Evolutionary conservation across 306 rosid genomes (phyloP).

Genomic region (Sophora flavescens): DNA sequence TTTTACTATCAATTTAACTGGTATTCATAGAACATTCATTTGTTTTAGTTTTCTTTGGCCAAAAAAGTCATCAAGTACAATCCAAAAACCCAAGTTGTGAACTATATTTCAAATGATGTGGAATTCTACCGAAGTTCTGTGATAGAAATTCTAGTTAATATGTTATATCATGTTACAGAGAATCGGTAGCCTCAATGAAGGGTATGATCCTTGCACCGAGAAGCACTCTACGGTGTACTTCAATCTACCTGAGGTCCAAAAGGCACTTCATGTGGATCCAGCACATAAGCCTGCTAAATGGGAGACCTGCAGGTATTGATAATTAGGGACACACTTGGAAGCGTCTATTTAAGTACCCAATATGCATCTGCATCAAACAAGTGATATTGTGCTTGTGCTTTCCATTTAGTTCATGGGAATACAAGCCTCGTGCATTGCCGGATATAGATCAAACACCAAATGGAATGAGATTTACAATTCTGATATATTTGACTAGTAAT

Average conservation of each 20-base stretch:
- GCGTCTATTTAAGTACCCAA: slow-evolving; percentile 20
- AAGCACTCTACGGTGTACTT: slow-evolving; percentile 68
- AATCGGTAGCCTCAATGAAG: slow-evolving; percentile 59
- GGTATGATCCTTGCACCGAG: slow-evolving; percentile 96
- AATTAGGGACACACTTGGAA: not conserved
- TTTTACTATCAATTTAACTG: not conserved
- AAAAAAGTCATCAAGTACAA: not conserved
- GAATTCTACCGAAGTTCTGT: not conserved
- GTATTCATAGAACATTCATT: not conserved
- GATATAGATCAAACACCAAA: slow-evolving; percentile 8
- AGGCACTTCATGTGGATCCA: slow-evolving; percentile 73
- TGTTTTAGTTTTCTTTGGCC: slow-evolving; percentile 7
- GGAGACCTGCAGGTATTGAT: slow-evolving; percentile 84
- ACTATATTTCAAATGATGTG: slow-evolving; percentile 17
- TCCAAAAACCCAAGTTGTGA: not conserved
- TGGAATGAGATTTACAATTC: not conserved
- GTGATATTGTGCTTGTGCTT: slow-evolving; percentile 7
- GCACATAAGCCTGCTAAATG: slow-evolving; percentile 67
- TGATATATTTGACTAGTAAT: slow-evolving; percentile 1
- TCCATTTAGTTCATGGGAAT: slow-evolving; percentile 10
- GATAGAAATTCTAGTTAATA: slow-evolving; percentile 38
- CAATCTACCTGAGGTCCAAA: slow-evolving; percentile 85
- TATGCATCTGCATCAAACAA: slow-evolving; percentile 4
- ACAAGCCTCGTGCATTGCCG: not conserved
- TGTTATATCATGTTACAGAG: slow-evolving; percentile 51